Percentiles rank a stretch among this genome's conserved stretches.
Evolutionary conservation across 176 grass and related monocot species (phyloP).

Genomic region (Oryza coarctata): DNA sequence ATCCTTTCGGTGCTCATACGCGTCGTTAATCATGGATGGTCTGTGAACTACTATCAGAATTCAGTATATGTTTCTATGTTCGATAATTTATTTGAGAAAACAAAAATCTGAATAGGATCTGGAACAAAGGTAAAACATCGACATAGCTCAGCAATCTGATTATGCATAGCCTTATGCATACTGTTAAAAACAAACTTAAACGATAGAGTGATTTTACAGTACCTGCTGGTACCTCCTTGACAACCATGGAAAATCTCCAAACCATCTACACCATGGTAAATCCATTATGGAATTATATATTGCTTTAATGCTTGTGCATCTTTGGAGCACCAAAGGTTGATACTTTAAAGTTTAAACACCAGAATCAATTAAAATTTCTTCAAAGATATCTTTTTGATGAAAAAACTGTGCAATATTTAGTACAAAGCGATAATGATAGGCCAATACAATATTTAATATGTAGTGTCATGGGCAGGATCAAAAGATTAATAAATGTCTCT

Average conservation of each 20-base stretch:
- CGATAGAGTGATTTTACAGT: too few species aligned
- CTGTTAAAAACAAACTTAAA: neutral
- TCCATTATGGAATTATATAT: neutral
- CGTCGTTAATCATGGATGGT: neutral
- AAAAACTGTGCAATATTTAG: neutral
- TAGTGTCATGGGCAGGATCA: neutral
- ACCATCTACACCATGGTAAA: neutral
- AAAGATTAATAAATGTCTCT: neutral
- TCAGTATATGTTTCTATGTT: neutral
- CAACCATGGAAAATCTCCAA: neutral
- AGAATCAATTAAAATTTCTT: neutral
- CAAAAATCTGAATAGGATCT: neutral
- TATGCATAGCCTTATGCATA: neutral
- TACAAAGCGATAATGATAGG: too few species aligned
- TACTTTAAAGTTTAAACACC: neutral
- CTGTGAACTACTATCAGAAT: neutral
- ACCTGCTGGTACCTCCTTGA: too few species aligned
- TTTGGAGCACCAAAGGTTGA: neutral
- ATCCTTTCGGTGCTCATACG: neutral
- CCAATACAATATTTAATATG: neutral
- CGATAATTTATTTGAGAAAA: neutral
- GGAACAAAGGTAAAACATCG: neutral
- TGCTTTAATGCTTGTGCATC: constrained; percentile 11
- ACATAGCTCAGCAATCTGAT: neutral
- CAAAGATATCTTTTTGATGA: neutral